phyloP scores from a whole-genome alignment of 768 basidiomycete genomes.

The Sistotremastrum suecicum region DNA sequence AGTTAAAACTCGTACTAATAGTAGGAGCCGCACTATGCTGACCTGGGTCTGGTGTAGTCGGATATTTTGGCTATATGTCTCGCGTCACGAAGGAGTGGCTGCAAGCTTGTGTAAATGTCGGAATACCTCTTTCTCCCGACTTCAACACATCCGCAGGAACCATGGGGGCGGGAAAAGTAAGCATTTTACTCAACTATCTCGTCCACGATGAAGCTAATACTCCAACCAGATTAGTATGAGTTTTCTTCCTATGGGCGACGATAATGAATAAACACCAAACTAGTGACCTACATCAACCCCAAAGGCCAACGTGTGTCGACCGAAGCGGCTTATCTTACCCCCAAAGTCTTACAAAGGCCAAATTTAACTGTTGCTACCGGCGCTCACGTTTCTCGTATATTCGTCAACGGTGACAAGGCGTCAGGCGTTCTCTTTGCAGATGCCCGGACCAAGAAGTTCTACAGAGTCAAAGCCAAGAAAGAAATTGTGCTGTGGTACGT shows the following conservation, averaged over 20 bases:
- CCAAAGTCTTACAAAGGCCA: conserved; percentile 44
- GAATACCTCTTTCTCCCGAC: conserved; percentile 39
- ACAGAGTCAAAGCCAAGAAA: conserved; percentile 33
- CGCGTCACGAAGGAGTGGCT: conserved; percentile 36
- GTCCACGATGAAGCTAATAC: neutral
- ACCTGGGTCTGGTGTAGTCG: conserved; percentile 19
- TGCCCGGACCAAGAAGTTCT: conserved; percentile 22
- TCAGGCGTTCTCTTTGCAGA: conserved; percentile 48
- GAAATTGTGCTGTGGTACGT: conserved; percentile 52
- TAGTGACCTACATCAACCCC: conserved; percentile 56
- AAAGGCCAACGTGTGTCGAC: conserved; percentile 42
- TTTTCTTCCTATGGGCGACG: neutral
- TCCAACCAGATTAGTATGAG: conserved; percentile 16
- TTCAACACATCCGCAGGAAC: conserved; percentile 45
- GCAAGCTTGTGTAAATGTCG: conserved; percentile 33
- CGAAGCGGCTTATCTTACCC: conserved; percentile 54
- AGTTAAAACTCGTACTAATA: neutral
- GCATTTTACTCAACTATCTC: conserved; percentile 7
- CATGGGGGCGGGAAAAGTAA: conserved; percentile 45
- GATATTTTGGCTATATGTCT: conserved; percentile 38
- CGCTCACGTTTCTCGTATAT: conserved; percentile 41
- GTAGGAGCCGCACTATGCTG: neutral
- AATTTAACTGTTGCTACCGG: conserved; percentile 49
- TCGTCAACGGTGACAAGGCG: conserved; percentile 26
- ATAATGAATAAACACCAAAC: neutral